Evolutionary conservation across 140 eudicot species (phyloP).

Genomic region (Bidens hawaiensis): DNA sequence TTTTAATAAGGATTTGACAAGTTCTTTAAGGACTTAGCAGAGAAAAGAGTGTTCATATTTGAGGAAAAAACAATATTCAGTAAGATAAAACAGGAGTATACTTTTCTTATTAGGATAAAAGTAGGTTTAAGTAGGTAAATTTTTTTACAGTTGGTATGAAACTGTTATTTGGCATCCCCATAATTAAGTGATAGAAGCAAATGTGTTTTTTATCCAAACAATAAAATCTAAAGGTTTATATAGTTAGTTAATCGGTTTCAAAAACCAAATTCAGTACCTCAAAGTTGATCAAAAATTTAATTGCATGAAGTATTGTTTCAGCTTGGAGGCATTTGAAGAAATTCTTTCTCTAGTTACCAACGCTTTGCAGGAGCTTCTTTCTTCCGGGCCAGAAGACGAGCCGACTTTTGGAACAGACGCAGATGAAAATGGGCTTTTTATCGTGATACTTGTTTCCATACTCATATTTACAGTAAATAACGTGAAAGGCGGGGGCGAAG

Average conservation of each 20-base stretch:
- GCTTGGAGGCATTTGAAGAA: constrained; percentile 67
- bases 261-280: not conserved
- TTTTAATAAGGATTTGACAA: not conserved
- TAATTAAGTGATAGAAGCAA: not conserved
- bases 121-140: not conserved
- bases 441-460: constrained; percentile 50
- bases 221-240: not conserved
- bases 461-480: constrained; percentile 53
- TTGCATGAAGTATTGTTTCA: constrained; percentile 10
- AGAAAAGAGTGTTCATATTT: not conserved
- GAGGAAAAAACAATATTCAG: not conserved
- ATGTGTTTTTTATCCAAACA: not conserved
- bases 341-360: constrained; percentile 42
- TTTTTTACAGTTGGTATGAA: not conserved
- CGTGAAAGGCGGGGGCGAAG: constrained; percentile 44
- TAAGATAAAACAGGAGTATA: not conserved
- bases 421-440: constrained; percentile 44
- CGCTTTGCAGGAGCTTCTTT: constrained; percentile 44
- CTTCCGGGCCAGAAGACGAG: constrained; percentile 46
- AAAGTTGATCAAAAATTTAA: not conserved
- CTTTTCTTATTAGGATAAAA: not conserved
- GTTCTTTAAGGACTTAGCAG: not conserved
- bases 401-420: constrained; percentile 43
- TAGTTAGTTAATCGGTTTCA: not conserved
- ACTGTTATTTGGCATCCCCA: not conserved